Conservation (phyloP, 805 yeast genomes). For the Starmerella apis region DNA sequence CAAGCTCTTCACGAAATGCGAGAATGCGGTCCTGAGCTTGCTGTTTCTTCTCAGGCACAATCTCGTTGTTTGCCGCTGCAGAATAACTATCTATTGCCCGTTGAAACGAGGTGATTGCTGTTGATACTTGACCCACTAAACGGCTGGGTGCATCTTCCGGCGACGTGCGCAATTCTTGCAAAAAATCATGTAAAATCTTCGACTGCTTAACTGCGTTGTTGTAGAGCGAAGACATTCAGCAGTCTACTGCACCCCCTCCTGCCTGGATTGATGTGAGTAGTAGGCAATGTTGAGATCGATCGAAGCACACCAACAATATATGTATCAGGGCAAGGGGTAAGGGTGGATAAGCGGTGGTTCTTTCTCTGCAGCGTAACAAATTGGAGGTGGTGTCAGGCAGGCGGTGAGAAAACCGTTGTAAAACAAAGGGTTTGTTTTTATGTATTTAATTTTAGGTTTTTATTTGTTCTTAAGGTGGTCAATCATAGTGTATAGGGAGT, state of each 20-base stretch:
- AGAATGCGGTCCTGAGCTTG: conserved; percentile 53
- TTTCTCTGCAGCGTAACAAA: no score
- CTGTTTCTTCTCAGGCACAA: conserved; percentile 42
- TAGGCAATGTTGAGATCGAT: not conserved
- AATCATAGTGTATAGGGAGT: no score
- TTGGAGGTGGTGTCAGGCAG: no score
- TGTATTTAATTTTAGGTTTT: no score
- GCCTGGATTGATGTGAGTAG: not conserved
- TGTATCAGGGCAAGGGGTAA: not conserved
- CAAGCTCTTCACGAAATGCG: conserved; percentile 40
- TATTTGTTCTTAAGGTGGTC: no score
- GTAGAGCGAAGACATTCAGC: conserved; percentile 60
- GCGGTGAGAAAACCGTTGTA: no score
- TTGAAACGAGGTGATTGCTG: conserved; percentile 61
- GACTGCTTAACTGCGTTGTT: conserved; percentile 86
- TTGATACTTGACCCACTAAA: conserved; percentile 63
- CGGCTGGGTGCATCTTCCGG: conserved; percentile 64
- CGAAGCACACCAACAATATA: not conserved
- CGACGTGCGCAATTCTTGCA: conserved; percentile 47
- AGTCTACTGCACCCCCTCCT: not conserved
- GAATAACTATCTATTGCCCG: conserved; percentile 66
- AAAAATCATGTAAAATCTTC: conserved; percentile 57
- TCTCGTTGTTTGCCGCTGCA: conserved; percentile 49
- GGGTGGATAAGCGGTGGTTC: no score
- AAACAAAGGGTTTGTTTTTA: no score